These are phyloP conservation scores for Steccherinum ochraceum DNA, from an alignment of 768 basidiomycete species.

Conservation along the genomic window DNA sequence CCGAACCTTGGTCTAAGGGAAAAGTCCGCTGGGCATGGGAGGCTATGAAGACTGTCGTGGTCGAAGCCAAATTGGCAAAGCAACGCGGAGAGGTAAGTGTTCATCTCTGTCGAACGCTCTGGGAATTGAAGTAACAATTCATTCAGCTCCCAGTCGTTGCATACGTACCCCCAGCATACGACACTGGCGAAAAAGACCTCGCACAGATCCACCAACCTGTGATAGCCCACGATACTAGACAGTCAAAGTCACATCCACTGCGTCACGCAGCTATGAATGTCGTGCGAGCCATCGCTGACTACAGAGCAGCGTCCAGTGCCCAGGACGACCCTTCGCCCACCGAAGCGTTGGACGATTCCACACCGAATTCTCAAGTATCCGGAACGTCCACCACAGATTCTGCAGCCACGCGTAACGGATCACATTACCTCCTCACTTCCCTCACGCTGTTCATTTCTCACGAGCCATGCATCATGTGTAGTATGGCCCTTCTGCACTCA, in stretches of 20 bases:
- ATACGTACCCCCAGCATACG: conserved; percentile 54
- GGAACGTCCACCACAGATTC: neutral
- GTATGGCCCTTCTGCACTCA: conserved; percentile 93
- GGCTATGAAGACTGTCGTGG: conserved; percentile 50
- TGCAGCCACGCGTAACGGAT: conserved; percentile 40
- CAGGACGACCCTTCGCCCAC: neutral
- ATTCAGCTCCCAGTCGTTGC: conserved; percentile 70
- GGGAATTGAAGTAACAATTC: no score
- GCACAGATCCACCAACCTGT: conserved; percentile 29
- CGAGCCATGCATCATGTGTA: conserved; percentile 97
- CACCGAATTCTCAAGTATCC: conserved; percentile 1
- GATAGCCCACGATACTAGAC: conserved; percentile 65
- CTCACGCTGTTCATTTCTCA: conserved; percentile 85
- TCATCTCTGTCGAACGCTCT: neutral
- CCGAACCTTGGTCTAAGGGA: conserved; percentile 58
- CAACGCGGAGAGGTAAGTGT: conserved; percentile 52
- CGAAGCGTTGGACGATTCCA: conserved; percentile 10
- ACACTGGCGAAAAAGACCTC: conserved; percentile 18
- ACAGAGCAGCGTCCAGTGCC: conserved; percentile 27
- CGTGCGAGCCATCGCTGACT: conserved; percentile 59
- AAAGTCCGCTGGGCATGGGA: conserved; percentile 71
- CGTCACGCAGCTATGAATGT: conserved; percentile 81
- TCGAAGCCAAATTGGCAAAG: conserved; percentile 41
- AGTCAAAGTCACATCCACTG: conserved; percentile 65
- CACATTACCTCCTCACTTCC: conserved; percentile 85